These are phyloP conservation scores for Mycena chlorophos DNA, from an alignment of 768 basidiomycete genomes.

Conservation along the genomic window DNA sequence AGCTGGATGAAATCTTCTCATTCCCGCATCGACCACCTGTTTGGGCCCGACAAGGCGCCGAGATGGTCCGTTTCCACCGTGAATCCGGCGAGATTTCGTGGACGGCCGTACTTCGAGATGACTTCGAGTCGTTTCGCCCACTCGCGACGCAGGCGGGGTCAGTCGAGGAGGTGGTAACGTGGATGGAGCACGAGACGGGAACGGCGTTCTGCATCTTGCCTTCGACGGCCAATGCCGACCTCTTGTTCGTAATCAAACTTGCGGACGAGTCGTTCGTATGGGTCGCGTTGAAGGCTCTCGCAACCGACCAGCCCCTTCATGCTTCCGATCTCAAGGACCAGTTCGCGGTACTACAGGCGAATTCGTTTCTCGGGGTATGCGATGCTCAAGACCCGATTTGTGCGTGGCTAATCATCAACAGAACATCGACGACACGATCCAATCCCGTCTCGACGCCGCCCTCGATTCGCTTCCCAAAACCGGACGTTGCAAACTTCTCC, in stretches of 20 bases:
- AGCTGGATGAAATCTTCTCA: not conserved
- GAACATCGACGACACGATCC: not conserved
- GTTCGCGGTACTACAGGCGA: not conserved
- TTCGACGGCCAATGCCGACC: not conserved
- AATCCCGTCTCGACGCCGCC: not conserved
- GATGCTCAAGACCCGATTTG: not conserved
- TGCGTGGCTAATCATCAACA: not conserved
- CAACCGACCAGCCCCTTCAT: not conserved
- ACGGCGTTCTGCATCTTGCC: not conserved
- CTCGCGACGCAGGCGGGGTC: not conserved
- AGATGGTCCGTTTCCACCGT: conserved; percentile 1
- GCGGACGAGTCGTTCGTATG: not conserved
- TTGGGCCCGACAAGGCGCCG: conserved; percentile 6
- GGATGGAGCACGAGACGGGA: not conserved
- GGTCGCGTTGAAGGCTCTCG: not conserved
- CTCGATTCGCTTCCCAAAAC: not conserved
- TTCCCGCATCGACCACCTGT: conserved; percentile 2
- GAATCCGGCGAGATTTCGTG: not conserved
- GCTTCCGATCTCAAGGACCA: not conserved
- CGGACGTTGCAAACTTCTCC: not conserved
- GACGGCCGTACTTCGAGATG: not conserved
- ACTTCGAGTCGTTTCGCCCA: not conserved
- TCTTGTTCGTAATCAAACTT: not conserved
- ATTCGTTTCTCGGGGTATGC: not conserved
- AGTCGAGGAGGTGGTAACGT: not conserved